phyloP scores from a whole-genome alignment of 768 basidiomycete genomes.

The Phanerodontia chrysosporium region DNA sequence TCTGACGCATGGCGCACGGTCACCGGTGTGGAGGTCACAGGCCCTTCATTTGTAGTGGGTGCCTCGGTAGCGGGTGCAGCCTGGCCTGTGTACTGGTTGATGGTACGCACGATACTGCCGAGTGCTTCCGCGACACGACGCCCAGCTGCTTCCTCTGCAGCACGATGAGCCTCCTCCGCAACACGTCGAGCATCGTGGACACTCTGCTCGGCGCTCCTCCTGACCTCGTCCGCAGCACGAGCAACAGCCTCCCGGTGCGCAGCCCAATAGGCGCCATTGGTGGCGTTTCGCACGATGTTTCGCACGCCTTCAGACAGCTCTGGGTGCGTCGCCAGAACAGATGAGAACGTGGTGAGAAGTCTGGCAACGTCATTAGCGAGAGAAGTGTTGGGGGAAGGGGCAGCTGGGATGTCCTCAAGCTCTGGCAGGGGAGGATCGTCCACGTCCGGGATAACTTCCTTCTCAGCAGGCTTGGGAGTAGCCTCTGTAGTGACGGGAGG shows the following conservation, averaged over 20 bases:
- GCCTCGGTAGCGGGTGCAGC: not conserved
- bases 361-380: constrained; percentile 62
- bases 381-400: constrained; percentile 32
- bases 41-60: constrained; percentile 2
- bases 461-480: constrained; percentile 6
- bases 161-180: constrained; percentile 42
- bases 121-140: constrained; percentile 60
- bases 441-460: constrained; percentile 14
- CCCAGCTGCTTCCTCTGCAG: constrained; percentile 62
- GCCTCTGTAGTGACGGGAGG: constrained; percentile 8
- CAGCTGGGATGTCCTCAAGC: constrained; percentile 29
- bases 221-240: constrained; percentile 50
- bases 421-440: constrained; percentile 51
- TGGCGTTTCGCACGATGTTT: constrained; percentile 57
- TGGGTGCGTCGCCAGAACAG: constrained; percentile 60
- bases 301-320: constrained; percentile 67
- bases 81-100: constrained; percentile 33
- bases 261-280: constrained; percentile 66
- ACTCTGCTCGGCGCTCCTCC: constrained; percentile 33
- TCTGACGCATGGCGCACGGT: constrained; percentile 4
- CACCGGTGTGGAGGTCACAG: constrained; percentile 19
- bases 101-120: constrained; percentile 49
- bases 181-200: constrained; percentile 31
- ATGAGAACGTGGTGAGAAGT: constrained; percentile 52
- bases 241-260: constrained; percentile 57